phyloP scores from a whole-genome alignment of 1,139 yeast genomes.

The Kodamaea alishanica region DNA sequence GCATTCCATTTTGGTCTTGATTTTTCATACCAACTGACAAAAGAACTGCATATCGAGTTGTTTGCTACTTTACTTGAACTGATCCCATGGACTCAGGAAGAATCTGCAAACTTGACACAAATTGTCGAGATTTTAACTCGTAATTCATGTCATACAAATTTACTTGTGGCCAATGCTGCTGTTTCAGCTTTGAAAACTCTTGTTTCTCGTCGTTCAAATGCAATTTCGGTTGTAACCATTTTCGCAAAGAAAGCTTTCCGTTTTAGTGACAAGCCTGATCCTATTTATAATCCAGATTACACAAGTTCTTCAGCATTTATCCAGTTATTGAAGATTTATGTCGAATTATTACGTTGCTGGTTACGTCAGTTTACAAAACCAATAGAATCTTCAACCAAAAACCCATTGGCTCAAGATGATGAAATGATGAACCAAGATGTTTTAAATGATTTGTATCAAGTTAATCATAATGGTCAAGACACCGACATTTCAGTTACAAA shows the following conservation, averaged over 20 bases:
- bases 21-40: slow-evolving; percentile 29
- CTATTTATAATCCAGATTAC: slow-evolving; percentile 49
- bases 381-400: slow-evolving; percentile 17
- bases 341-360: slow-evolving; percentile 81
- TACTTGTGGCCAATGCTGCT: slow-evolving; percentile 59
- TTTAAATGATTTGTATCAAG: slow-evolving; percentile 43
- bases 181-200: slow-evolving; percentile 59
- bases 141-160: slow-evolving; percentile 68
- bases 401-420: slow-evolving; percentile 36
- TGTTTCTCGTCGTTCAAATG: slow-evolving; percentile 67
- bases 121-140: slow-evolving; percentile 72
- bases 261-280: slow-evolving; percentile 62
- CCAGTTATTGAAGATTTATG: slow-evolving; percentile 62
- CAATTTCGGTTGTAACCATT: slow-evolving; percentile 65
- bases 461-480: slow-evolving; percentile 39
- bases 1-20: slow-evolving; percentile 54
- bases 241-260: slow-evolving; percentile 81
- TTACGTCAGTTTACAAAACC: slow-evolving; percentile 49
- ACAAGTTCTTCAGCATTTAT: slow-evolving; percentile 58
- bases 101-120: slow-evolving; percentile 26
- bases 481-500: slow-evolving; percentile 21
- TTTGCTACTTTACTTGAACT: slow-evolving; percentile 69
- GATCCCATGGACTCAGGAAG: slow-evolving; percentile 62
- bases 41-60: slow-evolving; percentile 50
- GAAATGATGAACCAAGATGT: slow-evolving; percentile 40